These are phyloP conservation scores for Mortierella sp. DNA, from an alignment of 371 early-diverging fungal genomes.

Conservation along the genomic window DNA sequence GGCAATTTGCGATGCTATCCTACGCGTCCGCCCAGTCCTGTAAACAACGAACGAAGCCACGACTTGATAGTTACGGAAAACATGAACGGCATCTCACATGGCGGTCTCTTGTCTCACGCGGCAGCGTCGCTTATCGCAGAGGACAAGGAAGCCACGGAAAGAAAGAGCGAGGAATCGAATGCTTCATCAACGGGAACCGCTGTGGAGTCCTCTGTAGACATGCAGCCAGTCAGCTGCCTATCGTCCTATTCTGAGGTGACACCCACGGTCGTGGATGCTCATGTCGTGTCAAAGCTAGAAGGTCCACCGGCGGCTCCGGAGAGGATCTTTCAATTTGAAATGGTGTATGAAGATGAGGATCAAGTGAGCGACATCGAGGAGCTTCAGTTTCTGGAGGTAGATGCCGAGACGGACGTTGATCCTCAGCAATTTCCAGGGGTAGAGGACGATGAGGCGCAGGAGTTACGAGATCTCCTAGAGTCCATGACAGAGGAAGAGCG, in stretches of 20 bases:
- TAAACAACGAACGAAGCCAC: background rate
- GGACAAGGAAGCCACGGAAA: background rate
- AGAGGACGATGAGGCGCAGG: conserved; percentile 33
- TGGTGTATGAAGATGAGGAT: background rate
- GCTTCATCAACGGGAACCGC: conserved; percentile 16
- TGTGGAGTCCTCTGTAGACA: background rate
- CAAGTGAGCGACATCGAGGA: background rate
- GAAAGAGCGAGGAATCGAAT: conserved; percentile 14
- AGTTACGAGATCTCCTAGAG: conserved; percentile 27
- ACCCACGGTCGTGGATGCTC: no score
- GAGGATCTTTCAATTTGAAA: conserved; percentile 10
- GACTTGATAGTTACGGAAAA: background rate
- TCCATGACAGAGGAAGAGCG: conserved; percentile 45
- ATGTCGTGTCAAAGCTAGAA: no score
- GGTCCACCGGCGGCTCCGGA: conserved; percentile 1
- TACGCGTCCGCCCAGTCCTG: background rate
- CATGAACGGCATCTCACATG: background rate
- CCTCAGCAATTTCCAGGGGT: background rate
- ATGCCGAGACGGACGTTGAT: conserved; percentile 11
- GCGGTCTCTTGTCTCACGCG: conserved; percentile 12
- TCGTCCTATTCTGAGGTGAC: no score
- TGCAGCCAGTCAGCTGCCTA: no score
- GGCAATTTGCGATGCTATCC: conserved; percentile 49
- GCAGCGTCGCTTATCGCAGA: background rate
- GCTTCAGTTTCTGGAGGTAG: conserved; percentile 7